Conservation (phyloP, 208 protist genomes). For the Trypanosoma melophagium region DNA sequence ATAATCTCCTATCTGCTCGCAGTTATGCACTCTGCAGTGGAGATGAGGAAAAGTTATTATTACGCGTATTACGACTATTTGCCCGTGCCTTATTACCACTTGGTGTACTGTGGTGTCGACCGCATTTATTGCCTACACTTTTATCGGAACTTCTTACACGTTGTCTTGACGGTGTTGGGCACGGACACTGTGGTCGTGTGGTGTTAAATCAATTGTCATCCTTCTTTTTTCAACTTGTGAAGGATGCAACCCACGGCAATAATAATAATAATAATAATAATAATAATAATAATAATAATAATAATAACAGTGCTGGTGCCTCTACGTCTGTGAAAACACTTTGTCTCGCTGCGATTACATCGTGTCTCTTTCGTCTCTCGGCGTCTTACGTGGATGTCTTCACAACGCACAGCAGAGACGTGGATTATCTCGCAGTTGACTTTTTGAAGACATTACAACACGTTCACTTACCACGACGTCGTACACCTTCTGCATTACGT, state of each 20-base stretch:
- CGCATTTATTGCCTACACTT: slow-evolving; percentile 47
- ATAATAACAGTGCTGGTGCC: neutral
- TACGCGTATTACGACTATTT: slow-evolving; percentile 32
- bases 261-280: slow-evolving; percentile 18
- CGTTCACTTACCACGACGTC: slow-evolving; percentile 47
- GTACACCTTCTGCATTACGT: slow-evolving; percentile 25
- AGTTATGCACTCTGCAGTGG: no score
- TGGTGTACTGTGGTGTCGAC: slow-evolving; percentile 53
- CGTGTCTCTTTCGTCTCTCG: slow-evolving; percentile 58
- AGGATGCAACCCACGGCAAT: slow-evolving; percentile 28
- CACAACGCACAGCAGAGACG: slow-evolving; percentile 71
- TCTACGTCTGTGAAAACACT: slow-evolving; percentile 34
- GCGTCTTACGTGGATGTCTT: slow-evolving; percentile 64
- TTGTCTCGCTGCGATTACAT: slow-evolving; percentile 52
- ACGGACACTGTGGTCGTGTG: slow-evolving; percentile 22
- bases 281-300: slow-evolving; percentile 19
- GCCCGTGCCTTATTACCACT: slow-evolving; percentile 33
- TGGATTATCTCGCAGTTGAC: slow-evolving; percentile 71
- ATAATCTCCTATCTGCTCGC: slow-evolving; percentile 4
- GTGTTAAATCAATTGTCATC: slow-evolving; percentile 63
- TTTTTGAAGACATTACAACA: slow-evolving; percentile 56
- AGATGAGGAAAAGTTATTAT: slow-evolving; percentile 20
- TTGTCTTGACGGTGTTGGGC: slow-evolving; percentile 48
- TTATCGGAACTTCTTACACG: slow-evolving; percentile 45
- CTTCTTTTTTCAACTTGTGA: slow-evolving; percentile 55